phyloP scores from a whole-genome alignment of 2,329 filamentous ascomycete genomes.

The Colletotrichum kahawae region DNA sequence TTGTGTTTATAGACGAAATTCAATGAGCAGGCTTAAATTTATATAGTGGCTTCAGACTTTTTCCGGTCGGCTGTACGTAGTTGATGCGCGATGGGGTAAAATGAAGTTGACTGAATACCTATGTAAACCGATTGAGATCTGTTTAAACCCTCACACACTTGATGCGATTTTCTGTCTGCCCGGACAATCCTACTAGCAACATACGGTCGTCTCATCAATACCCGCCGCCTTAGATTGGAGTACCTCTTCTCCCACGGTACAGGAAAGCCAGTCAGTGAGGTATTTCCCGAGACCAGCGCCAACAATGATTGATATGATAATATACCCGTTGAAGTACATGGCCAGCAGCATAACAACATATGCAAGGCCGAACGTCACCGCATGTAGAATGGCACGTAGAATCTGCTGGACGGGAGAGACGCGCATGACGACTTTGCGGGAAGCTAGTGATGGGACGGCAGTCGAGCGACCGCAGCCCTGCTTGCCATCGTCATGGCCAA shows the following conservation, averaged over 20 bases:
- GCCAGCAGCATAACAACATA: slow-evolving; percentile 3
- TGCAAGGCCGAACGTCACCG: neutral
- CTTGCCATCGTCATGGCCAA: neutral
- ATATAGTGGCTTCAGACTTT: no score
- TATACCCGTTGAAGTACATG: slow-evolving; percentile 17
- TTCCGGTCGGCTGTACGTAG: no score
- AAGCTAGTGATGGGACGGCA: accelerated
- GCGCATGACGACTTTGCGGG: neutral
- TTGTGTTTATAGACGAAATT: no score
- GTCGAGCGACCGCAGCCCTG: neutral
- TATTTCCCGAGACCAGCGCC: slow-evolving; percentile 57
- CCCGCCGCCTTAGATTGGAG: neutral
- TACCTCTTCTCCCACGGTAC: neutral
- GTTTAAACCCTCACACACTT: no score
- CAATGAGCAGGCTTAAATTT: no score
- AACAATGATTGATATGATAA: slow-evolving; percentile 26
- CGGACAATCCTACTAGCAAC: neutral
- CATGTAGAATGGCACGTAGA: neutral
- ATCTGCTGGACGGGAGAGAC: neutral
- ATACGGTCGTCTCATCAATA: neutral
- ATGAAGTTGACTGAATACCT: no score
- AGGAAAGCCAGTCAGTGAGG: slow-evolving; percentile 49
- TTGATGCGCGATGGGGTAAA: no score
- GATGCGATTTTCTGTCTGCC: no score
- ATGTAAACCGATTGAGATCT: no score